A percentile compares a stretch with the other conserved stretches of the same genome.
phyloP scores from a whole-genome alignment of 768 basidiomycete species.

The Xerocomellus intermedius region DNA sequence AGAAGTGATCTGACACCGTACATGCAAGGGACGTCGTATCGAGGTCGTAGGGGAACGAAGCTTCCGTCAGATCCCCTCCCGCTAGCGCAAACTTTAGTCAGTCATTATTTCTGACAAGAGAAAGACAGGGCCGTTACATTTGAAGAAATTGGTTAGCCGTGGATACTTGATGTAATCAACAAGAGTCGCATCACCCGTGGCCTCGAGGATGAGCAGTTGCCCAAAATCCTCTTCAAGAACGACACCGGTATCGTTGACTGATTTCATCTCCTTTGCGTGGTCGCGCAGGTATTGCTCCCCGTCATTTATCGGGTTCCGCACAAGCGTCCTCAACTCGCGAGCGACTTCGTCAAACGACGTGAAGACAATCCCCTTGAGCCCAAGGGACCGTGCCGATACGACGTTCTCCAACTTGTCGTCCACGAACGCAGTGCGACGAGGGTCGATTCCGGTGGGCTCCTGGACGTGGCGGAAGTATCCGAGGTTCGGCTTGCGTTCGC shows the following conservation, averaged over 20 bases:
- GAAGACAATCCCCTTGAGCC: conserved; percentile 20
- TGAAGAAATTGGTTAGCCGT: conserved; percentile 21
- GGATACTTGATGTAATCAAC: conserved; percentile 20
- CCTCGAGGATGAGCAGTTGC: conserved; percentile 24
- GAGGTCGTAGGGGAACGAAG: conserved; percentile 15
- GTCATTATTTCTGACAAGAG: background rate
- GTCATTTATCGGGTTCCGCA: conserved; percentile 16
- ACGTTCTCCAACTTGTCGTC: conserved; percentile 25
- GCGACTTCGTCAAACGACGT: conserved; percentile 16
- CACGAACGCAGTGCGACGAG: conserved; percentile 22
- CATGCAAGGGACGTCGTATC: conserved; percentile 23
- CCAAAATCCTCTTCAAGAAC: conserved; percentile 20
- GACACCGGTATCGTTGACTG: conserved; percentile 10
- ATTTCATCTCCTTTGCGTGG: conserved; percentile 18
- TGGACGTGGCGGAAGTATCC: conserved; percentile 19
- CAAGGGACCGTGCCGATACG: conserved; percentile 18
- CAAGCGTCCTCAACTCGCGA: conserved; percentile 11
- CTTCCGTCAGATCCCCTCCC: conserved; percentile 4
- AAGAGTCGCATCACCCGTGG: conserved; percentile 15
- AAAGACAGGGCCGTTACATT: conserved; percentile 5
- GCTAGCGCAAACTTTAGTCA: conserved; percentile 9
- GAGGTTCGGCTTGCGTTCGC: conserved; percentile 21
- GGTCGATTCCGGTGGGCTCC: conserved; percentile 15
- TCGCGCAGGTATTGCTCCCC: conserved; percentile 13
- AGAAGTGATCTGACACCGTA: conserved; percentile 14